A percentile compares a stretch with the other conserved stretches of the same genome.
phyloP scores from a whole-genome alignment of 148 eudicot species.

The Limonium bicolor region DNA sequence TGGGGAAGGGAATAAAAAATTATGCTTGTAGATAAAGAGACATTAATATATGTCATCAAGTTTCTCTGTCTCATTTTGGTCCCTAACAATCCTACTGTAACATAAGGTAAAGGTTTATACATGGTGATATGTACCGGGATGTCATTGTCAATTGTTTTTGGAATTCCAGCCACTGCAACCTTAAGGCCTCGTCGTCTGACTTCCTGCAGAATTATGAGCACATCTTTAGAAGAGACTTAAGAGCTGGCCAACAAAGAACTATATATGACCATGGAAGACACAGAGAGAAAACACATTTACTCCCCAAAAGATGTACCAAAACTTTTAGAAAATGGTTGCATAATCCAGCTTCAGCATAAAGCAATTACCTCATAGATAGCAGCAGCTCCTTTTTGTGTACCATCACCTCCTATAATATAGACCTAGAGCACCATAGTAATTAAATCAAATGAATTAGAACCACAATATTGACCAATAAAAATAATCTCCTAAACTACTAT shows the following conservation, averaged over 20 bases:
- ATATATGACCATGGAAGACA: no score
- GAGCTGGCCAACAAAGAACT: not conserved
- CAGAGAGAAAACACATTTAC: no score
- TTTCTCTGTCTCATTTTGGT: no score
- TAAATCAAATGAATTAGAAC: no score
- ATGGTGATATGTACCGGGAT: conserved; percentile 48
- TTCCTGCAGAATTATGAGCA: conserved; percentile 39
- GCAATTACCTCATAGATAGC: conserved; percentile 49
- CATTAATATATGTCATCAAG: no score
- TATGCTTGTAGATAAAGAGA: no score
- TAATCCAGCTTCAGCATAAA: no score
- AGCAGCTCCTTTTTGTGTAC: conserved; percentile 86
- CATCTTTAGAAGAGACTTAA: not conserved
- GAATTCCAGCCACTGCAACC: conserved; percentile 80
- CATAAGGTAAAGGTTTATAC: not conserved
- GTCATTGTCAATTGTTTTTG: conserved; percentile 96
- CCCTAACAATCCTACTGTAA: no score
- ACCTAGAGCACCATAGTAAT: conserved; percentile 35
- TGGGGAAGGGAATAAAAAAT: no score
- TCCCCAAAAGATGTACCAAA: no score
- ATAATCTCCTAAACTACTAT: not conserved
- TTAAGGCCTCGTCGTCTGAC: conserved; percentile 64
- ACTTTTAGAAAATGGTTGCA: no score
- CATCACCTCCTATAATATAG: conserved; percentile 91
- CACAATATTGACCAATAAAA: no score